Evolutionary conservation across 2,329 filamentous ascomycete genomes (phyloP), one percentile per base, ranked within the genome.

Genomic region (Aaosphaeria arxii): DNA sequence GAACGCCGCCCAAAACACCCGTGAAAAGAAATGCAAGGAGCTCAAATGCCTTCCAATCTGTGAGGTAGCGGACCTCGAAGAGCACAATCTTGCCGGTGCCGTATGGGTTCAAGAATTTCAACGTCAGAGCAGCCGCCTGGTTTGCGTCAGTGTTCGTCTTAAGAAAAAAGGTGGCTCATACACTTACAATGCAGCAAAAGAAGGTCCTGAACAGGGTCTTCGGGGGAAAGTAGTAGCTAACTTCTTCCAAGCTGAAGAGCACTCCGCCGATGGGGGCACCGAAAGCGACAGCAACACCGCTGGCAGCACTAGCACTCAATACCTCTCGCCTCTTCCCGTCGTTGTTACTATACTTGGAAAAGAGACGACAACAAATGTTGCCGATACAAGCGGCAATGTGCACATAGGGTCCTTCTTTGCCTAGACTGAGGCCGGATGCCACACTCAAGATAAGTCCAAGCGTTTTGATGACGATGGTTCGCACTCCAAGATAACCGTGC

Each of bases 131-230:
- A 1, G 94, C 91, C 31, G 77, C 79, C 69, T 74, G 42, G 4
- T 1, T 6, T 29, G 3, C 0, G 41, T 64, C 47, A 65, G 56
- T 35, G 6, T 28, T 42, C 2, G 4, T 3, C 9, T 3, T 7
- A 28, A 6, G 4, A 39, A 45, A n/a, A 38, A 29, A n/a, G n/a
- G n/a, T n/a, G n/a, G n/a, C n/a, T n/a, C n/a, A n/a, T 4, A 45
- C 29, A 71, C 74, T 66, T 68, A 88, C 86, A 59, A 97, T 97
- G 71, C 92, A 97, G 75, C 92, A 97, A 72, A 97, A 97, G 71
- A 99, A 99, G 0, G 94, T 97, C 45, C 94, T 80, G 75, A 99
- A 99, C 6, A 99, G 80, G 0, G 92, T 97, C 74, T 99, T 97
- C 5, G 92, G 90, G 0, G 94, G 92, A 68, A 97, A 97, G 71